Conservation (phyloP, 345 rosid species). For the Pistacia atlantica region DNA sequence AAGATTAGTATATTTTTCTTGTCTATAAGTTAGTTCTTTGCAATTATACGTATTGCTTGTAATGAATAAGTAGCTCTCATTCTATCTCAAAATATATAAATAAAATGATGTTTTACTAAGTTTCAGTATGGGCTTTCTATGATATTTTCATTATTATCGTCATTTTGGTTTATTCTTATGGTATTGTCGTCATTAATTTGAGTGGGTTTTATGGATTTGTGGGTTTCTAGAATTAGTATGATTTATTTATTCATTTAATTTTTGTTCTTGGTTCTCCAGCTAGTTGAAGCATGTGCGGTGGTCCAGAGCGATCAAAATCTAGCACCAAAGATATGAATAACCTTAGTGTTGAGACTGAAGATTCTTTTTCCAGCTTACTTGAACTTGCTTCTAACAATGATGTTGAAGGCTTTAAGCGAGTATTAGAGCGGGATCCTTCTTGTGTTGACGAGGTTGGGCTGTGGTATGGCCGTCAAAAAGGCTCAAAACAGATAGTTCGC, state of each 20-base stretch:
- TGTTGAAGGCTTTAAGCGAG: conserved; percentile 35
- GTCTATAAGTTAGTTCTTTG: not conserved
- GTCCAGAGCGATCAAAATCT: conserved; percentile 28
- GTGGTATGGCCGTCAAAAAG: conserved; percentile 45
- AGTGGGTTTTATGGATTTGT: not conserved
- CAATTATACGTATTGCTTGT: not conserved
- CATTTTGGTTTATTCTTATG: not conserved
- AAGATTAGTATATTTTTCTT: too few species aligned
- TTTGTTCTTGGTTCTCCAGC: conserved; percentile 17
- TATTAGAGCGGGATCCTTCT: conserved; percentile 32
- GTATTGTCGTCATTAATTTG: too few species aligned
- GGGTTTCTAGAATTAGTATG: not conserved
- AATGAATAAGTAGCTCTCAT: not conserved
- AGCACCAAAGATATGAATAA: conserved; percentile 27
- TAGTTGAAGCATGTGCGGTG: conserved; percentile 36
- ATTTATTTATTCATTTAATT: not conserved
- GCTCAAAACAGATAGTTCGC: conserved; percentile 49
- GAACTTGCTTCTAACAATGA: conserved; percentile 54
- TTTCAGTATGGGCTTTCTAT: not conserved
- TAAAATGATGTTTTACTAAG: not conserved
- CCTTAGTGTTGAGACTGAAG: conserved; percentile 30
- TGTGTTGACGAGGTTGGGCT: conserved; percentile 37
- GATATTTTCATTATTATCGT: not conserved
- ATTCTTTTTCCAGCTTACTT: conserved; percentile 41
- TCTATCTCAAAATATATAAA: not conserved